These are phyloP conservation scores for Cryphonectria parasitica DNA, from an alignment of 2,329 filamentous ascomycete species.

Conservation along the genomic window DNA sequence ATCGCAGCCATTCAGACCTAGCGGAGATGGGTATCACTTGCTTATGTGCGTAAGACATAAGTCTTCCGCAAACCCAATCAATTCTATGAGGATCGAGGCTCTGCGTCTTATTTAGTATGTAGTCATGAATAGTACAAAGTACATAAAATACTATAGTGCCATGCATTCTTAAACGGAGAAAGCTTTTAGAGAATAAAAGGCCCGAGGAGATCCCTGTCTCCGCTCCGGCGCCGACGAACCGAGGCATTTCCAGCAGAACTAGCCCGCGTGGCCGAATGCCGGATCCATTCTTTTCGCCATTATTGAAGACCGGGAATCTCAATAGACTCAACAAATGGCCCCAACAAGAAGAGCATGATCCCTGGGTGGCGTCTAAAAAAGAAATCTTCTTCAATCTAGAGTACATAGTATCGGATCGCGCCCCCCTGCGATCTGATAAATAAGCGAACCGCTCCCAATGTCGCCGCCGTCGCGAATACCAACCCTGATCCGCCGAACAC, in stretches of 20 bases:
- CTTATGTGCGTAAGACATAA: neutral
- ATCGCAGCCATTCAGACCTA: too few relatives aligned
- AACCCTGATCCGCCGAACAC: constrained; percentile 18
- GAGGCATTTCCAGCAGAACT: constrained; percentile 20
- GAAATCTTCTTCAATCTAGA: neutral
- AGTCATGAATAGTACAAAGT: neutral
- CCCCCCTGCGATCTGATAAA: constrained; percentile 6
- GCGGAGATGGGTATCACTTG: neutral
- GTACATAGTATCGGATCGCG: constrained; percentile 1
- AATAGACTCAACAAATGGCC: constrained; percentile 18
- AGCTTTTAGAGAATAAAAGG: neutral
- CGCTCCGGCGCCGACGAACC: constrained; percentile 18
- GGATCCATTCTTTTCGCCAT: neutral
- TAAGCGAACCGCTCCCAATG: constrained; percentile 19
- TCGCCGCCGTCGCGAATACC: constrained; percentile 16
- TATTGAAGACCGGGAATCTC: neutral
- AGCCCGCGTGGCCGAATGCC: constrained; percentile 15
- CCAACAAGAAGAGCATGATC: constrained; percentile 18
- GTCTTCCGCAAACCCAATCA: neutral
- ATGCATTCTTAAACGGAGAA: too few relatives aligned
- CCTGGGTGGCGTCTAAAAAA: neutral
- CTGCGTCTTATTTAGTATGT: too few relatives aligned
- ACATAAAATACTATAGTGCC: neutral
- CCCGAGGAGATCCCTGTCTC: neutral
- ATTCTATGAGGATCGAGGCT: neutral